These are phyloP conservation scores for Citrus medica DNA, from an alignment of 345 rosid genomes.

Conservation along the genomic window DNA sequence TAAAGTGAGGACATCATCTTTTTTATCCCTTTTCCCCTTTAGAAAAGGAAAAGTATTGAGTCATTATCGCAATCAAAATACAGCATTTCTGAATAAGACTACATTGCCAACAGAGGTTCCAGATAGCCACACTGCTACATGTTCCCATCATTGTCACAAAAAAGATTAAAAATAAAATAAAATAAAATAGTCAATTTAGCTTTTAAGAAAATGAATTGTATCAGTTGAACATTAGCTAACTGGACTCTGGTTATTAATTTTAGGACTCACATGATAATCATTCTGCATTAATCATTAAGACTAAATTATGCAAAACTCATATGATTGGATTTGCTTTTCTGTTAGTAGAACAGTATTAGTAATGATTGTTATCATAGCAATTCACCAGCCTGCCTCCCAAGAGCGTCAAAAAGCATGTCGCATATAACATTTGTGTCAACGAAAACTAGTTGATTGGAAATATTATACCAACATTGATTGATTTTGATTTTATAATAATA, in stretches of 20 bases:
- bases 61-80: not conserved
- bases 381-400: constrained; percentile 1
- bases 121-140: no score
- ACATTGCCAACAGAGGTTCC: not conserved
- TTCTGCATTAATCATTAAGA: constrained; percentile 6
- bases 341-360: not conserved
- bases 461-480: not conserved
- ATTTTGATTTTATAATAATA: not conserved
- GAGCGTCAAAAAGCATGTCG: not conserved
- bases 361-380: constrained; percentile 18
- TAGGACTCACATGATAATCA: constrained; percentile 12
- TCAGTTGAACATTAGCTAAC: not conserved
- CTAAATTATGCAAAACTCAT: not conserved
- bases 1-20: constrained; percentile 15
- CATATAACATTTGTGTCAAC: not conserved
- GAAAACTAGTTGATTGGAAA: no score
- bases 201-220: not conserved
- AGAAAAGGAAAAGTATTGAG: not conserved
- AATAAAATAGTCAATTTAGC: not conserved
- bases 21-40: not conserved
- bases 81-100: not conserved
- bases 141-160: no score
- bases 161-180: not conserved
- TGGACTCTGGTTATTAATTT: not conserved
- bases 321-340: not conserved